Evolutionary conservation across 352 stramenopile species (phyloP), one percentile per base, ranked within the genome.

Genomic region (Phytopythium litorale): DNA sequence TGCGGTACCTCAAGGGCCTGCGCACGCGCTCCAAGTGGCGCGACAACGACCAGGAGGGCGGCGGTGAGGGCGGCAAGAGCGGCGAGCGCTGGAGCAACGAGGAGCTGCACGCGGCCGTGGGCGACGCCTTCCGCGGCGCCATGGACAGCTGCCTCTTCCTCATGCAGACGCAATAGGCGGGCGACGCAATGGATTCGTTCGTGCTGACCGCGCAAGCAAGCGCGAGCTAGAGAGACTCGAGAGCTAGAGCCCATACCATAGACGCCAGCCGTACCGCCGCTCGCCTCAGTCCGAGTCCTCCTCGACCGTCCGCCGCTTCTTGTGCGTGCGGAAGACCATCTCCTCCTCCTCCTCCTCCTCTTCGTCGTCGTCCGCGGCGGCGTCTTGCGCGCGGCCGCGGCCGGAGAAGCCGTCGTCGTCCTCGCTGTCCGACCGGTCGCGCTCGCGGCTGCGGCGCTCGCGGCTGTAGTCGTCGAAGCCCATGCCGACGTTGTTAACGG

Each of bases 101-200:
- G 55, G 74, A 88, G 54, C 72, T 92, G 58, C 79, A 91, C 25
- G 78, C 76, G 3, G 80, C 82, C 8, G 71, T 91, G 42, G 77
- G 73, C 2, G 84, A 93, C 64, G 87, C 87, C 4, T 85, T 89
- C 54, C 67, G 75, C 42, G 82, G 84, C 13, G 73, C 67, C 4
- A 86, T 91, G 67, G 87, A 95, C 50, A 87, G 80, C 48, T 90
- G 80, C 51, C 59, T 89, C 15, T 95, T 95, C 69, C 72, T 93
- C 28, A 78, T 63, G 66, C 83, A 89, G 49, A 89, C 87, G 63
- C 75, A 63, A 50, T 37, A 59, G 25, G 48, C 48, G 30, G 7
- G 43, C n/a, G n/a, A n/a, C 43, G 4, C 46, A 13, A 33, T 33
- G 12, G 21, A 30, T n/a, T 30, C 42, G 42, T 38, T 38, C 18